Conservation (phyloP, 1,284 basidiomycete species). For the Anthracocystis walkeri region DNA sequence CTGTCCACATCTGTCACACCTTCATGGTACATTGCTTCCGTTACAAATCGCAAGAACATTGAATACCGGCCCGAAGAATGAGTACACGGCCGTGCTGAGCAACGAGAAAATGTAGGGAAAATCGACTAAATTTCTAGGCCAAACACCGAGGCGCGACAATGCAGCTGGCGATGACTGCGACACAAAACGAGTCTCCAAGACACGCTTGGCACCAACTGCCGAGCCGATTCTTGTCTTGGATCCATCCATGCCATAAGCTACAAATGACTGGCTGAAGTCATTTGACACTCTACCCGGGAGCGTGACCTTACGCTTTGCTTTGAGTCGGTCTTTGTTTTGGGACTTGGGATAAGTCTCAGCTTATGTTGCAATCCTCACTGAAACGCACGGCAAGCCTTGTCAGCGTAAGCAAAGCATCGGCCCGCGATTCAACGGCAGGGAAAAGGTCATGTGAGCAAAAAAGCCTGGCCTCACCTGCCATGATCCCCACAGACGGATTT, state of each 20-base stretch:
- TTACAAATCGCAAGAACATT: too few relatives aligned
- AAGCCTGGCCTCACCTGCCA: too few relatives aligned
- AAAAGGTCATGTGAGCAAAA: neutral
- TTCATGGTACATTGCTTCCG: too few relatives aligned
- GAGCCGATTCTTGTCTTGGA: neutral
- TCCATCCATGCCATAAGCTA: too few relatives aligned
- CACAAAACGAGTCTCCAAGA: neutral
- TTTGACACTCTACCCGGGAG: neutral
- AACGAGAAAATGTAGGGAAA: neutral
- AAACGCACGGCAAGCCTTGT: constrained; percentile 3
- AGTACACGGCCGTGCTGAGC: neutral
- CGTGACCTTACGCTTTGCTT: neutral
- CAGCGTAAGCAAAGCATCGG: constrained; percentile 5
- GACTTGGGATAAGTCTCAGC: neutral
- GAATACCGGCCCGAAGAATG: too few relatives aligned
- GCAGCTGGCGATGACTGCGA: constrained; percentile 11
- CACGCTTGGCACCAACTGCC: neutral
- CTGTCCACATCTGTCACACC: too few relatives aligned
- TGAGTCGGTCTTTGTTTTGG: neutral
- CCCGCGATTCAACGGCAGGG: too few relatives aligned
- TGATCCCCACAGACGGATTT: neutral
- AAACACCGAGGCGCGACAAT: constrained; percentile 3
- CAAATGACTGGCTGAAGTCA: neutral
- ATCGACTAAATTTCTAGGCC: neutral
- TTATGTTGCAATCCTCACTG: neutral